phyloP scores from a whole-genome alignment of 2,329 filamentous ascomycete genomes.

The Fusarium citri region DNA sequence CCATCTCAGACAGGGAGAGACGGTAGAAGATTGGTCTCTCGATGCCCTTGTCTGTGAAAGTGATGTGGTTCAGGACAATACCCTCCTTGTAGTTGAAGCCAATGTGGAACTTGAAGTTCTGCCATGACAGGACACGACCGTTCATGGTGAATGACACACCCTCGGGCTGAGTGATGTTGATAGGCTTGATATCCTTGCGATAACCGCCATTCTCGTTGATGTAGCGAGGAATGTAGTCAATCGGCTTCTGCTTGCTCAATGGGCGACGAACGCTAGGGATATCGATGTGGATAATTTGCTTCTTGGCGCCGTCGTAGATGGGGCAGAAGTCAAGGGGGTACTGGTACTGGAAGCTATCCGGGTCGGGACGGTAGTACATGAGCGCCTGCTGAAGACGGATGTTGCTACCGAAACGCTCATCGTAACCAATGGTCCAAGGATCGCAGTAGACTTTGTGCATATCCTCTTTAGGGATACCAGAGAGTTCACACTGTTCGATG shows the following conservation, averaged over 20 bases:
- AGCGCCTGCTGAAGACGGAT: conserved; percentile 89
- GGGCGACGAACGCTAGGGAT: conserved; percentile 82
- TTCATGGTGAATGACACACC: conserved; percentile 87
- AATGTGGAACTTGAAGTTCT: conserved; percentile 93
- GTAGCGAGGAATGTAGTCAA: conserved; percentile 82
- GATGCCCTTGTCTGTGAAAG: conserved; percentile 85
- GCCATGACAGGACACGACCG: conserved; percentile 81
- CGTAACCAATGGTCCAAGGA: conserved; percentile 95
- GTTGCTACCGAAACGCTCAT: conserved; percentile 84
- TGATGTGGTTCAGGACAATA: conserved; percentile 89
- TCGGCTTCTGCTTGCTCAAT: conserved; percentile 75
- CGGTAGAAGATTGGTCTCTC: conserved; percentile 87
- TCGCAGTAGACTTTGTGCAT: conserved; percentile 98
- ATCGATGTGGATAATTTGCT: conserved; percentile 84
- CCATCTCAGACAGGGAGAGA: conserved; percentile 91
- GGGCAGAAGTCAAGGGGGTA: conserved; percentile 95
- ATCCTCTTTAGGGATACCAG: conserved; percentile 82
- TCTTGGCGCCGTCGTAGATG: conserved; percentile 85
- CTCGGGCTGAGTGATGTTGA: conserved; percentile 88
- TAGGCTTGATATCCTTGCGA: conserved; percentile 82
- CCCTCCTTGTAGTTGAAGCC: conserved; percentile 97
- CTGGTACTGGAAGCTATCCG: conserved; percentile 90
- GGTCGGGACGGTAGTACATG: conserved; percentile 92
- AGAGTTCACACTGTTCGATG: conserved; percentile 87
- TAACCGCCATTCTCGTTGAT: conserved; percentile 81